Base-by-base conservation (phyloP, 192 early-diverging fungal genomes). In the Linnemannia exigua region DNA sequence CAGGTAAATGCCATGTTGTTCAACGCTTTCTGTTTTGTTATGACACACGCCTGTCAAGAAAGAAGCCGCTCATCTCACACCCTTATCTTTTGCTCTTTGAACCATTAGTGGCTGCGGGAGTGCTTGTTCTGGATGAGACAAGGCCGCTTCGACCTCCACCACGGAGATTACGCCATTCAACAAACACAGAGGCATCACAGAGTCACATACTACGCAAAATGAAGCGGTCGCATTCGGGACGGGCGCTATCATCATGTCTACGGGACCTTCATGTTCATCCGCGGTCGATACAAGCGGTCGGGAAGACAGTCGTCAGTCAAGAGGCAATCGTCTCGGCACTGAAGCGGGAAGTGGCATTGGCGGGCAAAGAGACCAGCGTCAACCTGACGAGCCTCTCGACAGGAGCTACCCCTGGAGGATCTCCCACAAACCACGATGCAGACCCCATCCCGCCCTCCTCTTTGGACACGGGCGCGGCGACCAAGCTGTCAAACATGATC, bases 271-370 rank as follows among this genome's bases (percentile, higher is more conserved):
- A 84, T n/a, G 48, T 50, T 41, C 74, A 84, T 75, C 77, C 74
- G 17, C 38, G 72, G n/a, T 68, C 72, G 22, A n/a, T 50, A 31
- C 71, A 73, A 22, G 12, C 36, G 7, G 6, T 48, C 37, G 46
- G 68, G 61, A 77, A 82, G 67, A 67, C 36, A 17, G 22, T 38
- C 8, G 37, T 69, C 15, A 15, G 28, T 74, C 88, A 75, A 78
- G 91, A 78, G 69, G 91, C 25, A 67, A 89, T 47, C 79, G 87
- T 77, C 75, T 88, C 16, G 81, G 88, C 35, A 87, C 88, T 80
- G 89, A 90, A 81, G 70, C 89, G 78, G 67, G 90, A 58, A 74
- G 88, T 20, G 70, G 90, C 80, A 81, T 87, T 79, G 22, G 74
- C 69, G 0, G 74, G 63, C 37, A 79, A 77, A 63, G 70, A 80